Percentiles rank a stretch among this genome's conserved stretches.
These are phyloP conservation scores for Aspergillus sclerotiicarbonarius DNA, from an alignment of 495 filamentous ascomycete genomes.

Conservation along the genomic window DNA sequence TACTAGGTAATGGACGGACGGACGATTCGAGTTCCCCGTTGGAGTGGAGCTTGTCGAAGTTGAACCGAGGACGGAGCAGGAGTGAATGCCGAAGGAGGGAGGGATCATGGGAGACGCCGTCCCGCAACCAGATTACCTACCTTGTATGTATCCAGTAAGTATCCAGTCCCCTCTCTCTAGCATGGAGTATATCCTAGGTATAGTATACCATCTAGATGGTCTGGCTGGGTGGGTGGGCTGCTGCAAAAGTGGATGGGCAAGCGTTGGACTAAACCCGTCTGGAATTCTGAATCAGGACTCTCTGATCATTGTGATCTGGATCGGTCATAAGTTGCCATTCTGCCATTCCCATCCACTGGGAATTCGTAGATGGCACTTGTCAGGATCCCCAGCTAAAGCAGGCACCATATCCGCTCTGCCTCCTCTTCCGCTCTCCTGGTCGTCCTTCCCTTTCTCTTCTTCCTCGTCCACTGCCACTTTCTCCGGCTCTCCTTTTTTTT, in stretches of 20 bases:
- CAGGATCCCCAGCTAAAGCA: background rate
- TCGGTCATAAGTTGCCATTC: background rate
- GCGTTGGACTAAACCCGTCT: background rate
- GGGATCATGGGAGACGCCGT: too few species aligned
- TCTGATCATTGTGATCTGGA: background rate
- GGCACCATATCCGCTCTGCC: background rate
- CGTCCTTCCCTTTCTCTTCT: background rate
- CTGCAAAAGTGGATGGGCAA: background rate
- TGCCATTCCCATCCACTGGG: background rate
- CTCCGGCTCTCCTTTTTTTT: slow-evolving; percentile 2
- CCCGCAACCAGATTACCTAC: too few species aligned
- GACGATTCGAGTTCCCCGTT: background rate
- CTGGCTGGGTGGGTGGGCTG: background rate
- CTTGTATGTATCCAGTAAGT: too few species aligned
- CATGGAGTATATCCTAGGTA: too few species aligned
- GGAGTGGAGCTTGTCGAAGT: background rate
- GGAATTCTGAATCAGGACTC: background rate
- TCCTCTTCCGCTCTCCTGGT: background rate
- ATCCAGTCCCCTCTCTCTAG: too few species aligned
- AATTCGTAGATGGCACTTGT: background rate
- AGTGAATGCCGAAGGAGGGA: slow-evolving; percentile 1
- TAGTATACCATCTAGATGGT: too few species aligned
- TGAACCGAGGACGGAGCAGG: slow-evolving; percentile 3
- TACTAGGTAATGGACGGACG: background rate
- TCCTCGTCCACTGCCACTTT: background rate